These are phyloP conservation scores for Epichloe brachyelytri DNA, from an alignment of 2,329 filamentous ascomycete genomes.

Conservation along the genomic window DNA sequence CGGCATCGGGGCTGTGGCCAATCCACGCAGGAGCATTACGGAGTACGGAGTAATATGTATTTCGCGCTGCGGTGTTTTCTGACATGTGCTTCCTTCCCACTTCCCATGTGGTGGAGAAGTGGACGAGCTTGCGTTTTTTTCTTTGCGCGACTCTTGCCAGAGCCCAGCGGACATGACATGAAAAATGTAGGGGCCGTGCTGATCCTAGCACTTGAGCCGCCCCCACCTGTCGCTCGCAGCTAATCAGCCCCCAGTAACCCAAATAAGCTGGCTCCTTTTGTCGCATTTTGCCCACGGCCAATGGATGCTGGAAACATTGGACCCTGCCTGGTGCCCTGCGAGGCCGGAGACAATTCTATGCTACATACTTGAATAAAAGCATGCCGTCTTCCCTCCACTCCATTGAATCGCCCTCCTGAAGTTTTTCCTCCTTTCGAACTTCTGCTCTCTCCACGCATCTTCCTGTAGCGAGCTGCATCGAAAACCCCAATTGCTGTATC, in stretches of 20 bases:
- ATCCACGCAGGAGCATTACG: not conserved
- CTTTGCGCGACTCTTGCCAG: too few relatives aligned
- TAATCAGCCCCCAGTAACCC: slow-evolving; percentile 6
- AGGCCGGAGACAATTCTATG: slow-evolving; percentile 4
- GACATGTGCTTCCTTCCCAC: slow-evolving; percentile 12
- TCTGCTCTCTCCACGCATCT: slow-evolving; percentile 13
- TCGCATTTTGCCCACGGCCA: slow-evolving; percentile 2
- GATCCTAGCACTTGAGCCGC: not conserved
- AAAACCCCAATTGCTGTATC: slow-evolving; percentile 11
- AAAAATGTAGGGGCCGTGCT: not conserved
- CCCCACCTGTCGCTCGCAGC: slow-evolving; percentile 11
- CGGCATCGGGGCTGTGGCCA: slow-evolving; percentile 4
- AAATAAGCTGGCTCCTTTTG: slow-evolving; percentile 1
- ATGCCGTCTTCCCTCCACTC: slow-evolving; percentile 8
- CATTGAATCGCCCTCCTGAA: slow-evolving; percentile 8
- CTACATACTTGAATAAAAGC: slow-evolving; percentile 8
- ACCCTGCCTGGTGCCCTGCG: not conserved
- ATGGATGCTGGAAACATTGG: not conserved
- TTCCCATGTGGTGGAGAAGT: not conserved
- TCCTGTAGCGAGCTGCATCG: slow-evolving; percentile 16
- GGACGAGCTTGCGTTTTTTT: not conserved
- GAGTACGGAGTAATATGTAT: not conserved
- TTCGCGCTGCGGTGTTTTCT: slow-evolving; percentile 11
- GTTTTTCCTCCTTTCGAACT: slow-evolving; percentile 12
- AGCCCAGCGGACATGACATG: too few relatives aligned